Evolutionary conservation across 495 filamentous ascomycete genomes (phyloP), one percentile per base, ranked within the genome.

Genomic region (Acidomyces sp.): DNA sequence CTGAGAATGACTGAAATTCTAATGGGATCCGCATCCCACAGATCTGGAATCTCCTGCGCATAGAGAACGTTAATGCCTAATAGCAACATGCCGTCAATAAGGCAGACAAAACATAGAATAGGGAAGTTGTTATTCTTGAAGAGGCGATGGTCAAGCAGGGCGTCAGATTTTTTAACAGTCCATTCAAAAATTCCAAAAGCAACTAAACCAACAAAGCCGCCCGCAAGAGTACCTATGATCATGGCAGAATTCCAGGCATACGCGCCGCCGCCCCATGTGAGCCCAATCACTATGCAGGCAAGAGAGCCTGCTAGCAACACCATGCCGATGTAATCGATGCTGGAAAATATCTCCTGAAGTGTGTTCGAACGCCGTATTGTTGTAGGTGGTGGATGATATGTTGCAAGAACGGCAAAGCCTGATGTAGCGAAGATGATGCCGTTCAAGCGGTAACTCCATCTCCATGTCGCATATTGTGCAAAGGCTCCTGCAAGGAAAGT

Each of bases 51-150:
- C 23, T 39, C 36, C 23, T 39, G 36, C 10, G 36, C 9, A 22
- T 33, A 39, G 10, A 39, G 36, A 6, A 39, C 36, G 36, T 39
- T 39, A 22, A 39, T 27, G 19, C 36, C 36, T 6, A 39, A 22
- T n/a, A 39, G 19, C 20, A 39, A 27, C 36, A 39, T 39, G 23
- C 36, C 36, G 17, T 39, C 36, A 12, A 39, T 31, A 6, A 27
- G 7, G 23, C 36, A 39, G 23, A 39, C 36, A 27, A 39, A 39
- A 17, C 9, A 27, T 22, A 39, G 36, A 17, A 39, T 39, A 31
- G 36, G 10, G 17, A 39, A 39, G 19, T 39, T 39, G 20, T 6
- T 11, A 22, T 12, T 39, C 9, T 7, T 22, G 36, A 39, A 39
- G 6, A 39, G 19, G 9, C 36, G 36, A 22, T 28, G 36, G 16